A percentile compares a stretch with the other conserved stretches of the same genome.
Evolutionary conservation across 1,284 basidiomycete genomes (phyloP).

Genomic region (Ganoderma multipileum): DNA sequence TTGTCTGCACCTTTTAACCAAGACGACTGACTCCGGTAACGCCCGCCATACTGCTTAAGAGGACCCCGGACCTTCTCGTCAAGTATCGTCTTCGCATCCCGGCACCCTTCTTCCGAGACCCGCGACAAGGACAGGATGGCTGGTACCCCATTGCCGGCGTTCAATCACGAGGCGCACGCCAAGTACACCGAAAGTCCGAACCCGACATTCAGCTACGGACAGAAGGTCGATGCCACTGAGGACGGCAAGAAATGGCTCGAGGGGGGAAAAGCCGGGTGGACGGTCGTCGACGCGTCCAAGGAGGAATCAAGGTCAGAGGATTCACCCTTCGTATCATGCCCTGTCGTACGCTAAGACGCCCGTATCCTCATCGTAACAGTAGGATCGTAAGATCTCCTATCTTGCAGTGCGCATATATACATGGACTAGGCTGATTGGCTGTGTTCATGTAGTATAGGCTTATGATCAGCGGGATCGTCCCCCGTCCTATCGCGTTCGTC

Average conservation of each 20-base stretch:
- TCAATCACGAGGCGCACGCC: constrained; percentile 25
- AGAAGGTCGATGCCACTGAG: constrained; percentile 54
- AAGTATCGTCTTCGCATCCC: neutral
- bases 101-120: neutral
- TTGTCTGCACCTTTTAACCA: neutral
- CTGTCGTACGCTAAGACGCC: neutral
- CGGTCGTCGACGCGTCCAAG: constrained; percentile 56
- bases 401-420: neutral
- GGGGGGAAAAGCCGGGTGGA: constrained; percentile 62
- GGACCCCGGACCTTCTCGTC: neutral
- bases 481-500: constrained; percentile 79
- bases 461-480: constrained; percentile 72
- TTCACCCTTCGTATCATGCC: neutral
- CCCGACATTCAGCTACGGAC: constrained; percentile 64
- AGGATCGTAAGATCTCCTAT: constrained; percentile 20
- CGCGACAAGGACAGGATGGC: constrained; percentile 4
- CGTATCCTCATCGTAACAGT: constrained; percentile 12
- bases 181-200: constrained; percentile 58
- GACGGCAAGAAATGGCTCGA: constrained; percentile 57
- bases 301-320: constrained; percentile 51
- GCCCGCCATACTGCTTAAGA: neutral
- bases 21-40: neutral
- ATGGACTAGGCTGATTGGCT: neutral
- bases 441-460: constrained; percentile 42
- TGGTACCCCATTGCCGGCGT: constrained; percentile 16